phyloP scores from a whole-genome alignment of 768 basidiomycete species.

The Piloderma croceum region DNA sequence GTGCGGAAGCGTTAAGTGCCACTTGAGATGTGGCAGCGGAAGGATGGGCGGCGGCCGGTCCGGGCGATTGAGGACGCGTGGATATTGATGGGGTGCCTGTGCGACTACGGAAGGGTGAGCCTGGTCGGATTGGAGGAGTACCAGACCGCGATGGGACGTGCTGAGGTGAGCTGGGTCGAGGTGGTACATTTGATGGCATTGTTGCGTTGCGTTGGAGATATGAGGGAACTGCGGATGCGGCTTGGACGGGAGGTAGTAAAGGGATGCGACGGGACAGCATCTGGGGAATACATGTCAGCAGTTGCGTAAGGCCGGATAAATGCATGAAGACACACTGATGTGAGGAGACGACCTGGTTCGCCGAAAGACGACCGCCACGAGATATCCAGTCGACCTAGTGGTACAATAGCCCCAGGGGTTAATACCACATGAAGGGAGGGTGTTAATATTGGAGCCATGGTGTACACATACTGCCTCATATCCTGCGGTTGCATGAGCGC shows the following conservation, averaged over 20 bases:
- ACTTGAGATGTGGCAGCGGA: too few species aligned
- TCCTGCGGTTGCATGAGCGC: slow-evolving; percentile 81
- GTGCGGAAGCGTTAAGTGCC: too few species aligned
- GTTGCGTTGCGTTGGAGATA: slow-evolving; percentile 60
- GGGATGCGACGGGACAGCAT: slow-evolving; percentile 82
- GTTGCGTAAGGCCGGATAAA: background rate
- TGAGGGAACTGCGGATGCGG: slow-evolving; percentile 65
- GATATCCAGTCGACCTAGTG: slow-evolving; percentile 85
- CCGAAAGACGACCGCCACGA: slow-evolving; percentile 83
- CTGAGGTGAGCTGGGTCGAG: slow-evolving; percentile 58
- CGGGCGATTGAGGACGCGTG: too few species aligned
- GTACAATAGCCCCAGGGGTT: slow-evolving; percentile 64
- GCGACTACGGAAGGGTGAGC: slow-evolving; percentile 42
- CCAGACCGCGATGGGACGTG: slow-evolving; percentile 45
- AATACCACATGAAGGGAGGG: slow-evolving; percentile 44
- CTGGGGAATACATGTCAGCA: too few species aligned
- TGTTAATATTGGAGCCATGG: slow-evolving; percentile 50
- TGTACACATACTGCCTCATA: slow-evolving; percentile 82
- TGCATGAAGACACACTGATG: slow-evolving; percentile 46
- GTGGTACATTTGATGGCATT: slow-evolving; percentile 31
- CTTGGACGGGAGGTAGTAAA: slow-evolving; percentile 32
- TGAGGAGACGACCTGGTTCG: slow-evolving; percentile 81
- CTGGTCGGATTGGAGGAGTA: slow-evolving; percentile 45
- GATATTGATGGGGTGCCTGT: too few species aligned
- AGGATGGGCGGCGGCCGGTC: too few species aligned